Conservation (phyloP, 331 rosid genomes). For the Pyrus hybrid region DNA sequence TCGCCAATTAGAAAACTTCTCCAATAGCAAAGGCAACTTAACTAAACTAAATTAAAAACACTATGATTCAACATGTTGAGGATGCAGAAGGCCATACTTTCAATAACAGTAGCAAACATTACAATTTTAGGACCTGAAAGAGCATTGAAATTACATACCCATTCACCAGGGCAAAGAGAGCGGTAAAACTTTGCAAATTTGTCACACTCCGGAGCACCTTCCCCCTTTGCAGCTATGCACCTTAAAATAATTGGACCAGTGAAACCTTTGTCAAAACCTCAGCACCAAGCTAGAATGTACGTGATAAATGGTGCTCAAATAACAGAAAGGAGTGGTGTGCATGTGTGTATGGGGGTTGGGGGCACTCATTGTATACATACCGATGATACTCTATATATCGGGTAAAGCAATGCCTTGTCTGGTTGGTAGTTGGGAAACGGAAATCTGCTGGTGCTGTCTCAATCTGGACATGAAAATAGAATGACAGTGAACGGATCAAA, state of each 20-base stretch:
- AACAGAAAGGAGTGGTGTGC: background rate
- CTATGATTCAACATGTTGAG: background rate
- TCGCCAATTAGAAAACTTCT: background rate
- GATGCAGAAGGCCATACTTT: background rate
- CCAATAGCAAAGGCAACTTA: background rate
- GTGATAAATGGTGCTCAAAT: background rate
- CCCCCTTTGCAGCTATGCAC: constrained; percentile 80
- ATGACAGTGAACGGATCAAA: constrained; percentile 3
- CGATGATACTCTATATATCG: constrained; percentile 79
- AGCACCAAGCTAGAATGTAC: background rate
- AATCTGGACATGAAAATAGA: constrained; percentile 46
- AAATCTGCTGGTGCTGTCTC: constrained; percentile 94
- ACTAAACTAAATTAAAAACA: background rate
- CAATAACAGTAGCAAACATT: background rate
- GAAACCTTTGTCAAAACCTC: constrained; percentile 1
- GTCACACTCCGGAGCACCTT: constrained; percentile 75
- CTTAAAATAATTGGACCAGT: constrained; percentile 24
- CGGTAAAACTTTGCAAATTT: constrained; percentile 81
- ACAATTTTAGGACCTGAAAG: background rate
- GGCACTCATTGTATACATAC: constrained; percentile 20
- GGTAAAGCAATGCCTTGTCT: constrained; percentile 96
- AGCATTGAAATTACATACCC: constrained; percentile 49
- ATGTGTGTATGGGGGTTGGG: background rate
- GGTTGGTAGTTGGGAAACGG: constrained; percentile 96
- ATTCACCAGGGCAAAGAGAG: constrained; percentile 95